A percentile compares a stretch with the other conserved stretches of the same genome.
Conservation (phyloP, 495 filamentous ascomycete species). For the Aspergillus steynii region DNA sequence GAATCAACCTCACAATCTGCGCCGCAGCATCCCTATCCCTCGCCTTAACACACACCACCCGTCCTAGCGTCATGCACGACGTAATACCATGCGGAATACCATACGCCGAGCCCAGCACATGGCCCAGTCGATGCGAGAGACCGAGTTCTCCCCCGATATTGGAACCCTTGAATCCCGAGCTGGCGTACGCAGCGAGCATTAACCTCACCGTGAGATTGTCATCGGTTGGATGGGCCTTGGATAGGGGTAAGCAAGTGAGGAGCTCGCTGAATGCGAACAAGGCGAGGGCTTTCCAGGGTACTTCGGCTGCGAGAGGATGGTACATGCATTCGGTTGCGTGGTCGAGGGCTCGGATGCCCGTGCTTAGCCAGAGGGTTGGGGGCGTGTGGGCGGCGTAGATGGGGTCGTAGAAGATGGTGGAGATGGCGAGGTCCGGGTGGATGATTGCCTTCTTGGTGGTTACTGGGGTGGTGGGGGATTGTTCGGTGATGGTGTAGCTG, state of each 20-base stretch:
- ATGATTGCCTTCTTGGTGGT: constrained; percentile 1
- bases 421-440: not conserved
- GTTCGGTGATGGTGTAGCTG: not conserved
- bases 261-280: not conserved
- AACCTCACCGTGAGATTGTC: not conserved
- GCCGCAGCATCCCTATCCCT: not conserved
- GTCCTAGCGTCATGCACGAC: constrained; percentile 7
- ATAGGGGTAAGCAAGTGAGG: not conserved
- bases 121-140: constrained; percentile 4
- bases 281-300: constrained; percentile 3
- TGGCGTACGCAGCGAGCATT: constrained; percentile 10
- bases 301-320: not conserved
- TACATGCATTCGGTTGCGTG: constrained; percentile 8
- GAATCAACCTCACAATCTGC: constrained; percentile 4
- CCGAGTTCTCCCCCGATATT: constrained; percentile 1
- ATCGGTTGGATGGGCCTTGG: not conserved
- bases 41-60: constrained; percentile 5
- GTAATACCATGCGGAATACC: constrained; percentile 15
- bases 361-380: constrained; percentile 4
- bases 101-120: constrained; percentile 7
- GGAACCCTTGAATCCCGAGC: constrained; percentile 4
- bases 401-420: constrained; percentile 8
- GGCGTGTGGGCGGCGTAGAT: constrained; percentile 5
- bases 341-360: constrained; percentile 7
- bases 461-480: too few relatives aligned